Conservation (phyloP, 805 yeast genomes). For the Cyberlindnera mississippiensis region DNA sequence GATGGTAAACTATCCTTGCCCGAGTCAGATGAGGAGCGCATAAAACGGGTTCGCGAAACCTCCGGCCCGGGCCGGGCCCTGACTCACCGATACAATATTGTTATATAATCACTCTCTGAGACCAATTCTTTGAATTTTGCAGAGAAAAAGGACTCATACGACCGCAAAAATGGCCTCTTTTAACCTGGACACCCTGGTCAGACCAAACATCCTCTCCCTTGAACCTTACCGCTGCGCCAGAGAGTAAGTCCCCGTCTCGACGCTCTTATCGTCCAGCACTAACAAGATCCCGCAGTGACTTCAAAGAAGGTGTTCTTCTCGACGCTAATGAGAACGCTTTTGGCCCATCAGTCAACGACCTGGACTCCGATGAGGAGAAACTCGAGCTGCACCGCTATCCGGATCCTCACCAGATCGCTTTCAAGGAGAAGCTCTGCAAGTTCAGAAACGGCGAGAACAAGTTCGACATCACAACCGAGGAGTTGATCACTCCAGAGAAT, state of each 20-base stretch:
- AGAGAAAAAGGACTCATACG: too few species aligned
- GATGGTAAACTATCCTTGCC: too few species aligned
- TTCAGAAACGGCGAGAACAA: slow-evolving; percentile 57
- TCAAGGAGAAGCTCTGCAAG: slow-evolving; percentile 67
- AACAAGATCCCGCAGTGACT: slow-evolving; percentile 44
- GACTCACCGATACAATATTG: slow-evolving; percentile 1
- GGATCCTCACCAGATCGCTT: slow-evolving; percentile 85
- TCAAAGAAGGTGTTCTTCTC: slow-evolving; percentile 77
- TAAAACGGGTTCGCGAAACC: not conserved
- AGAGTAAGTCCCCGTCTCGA: slow-evolving; percentile 49
- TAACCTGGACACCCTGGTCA: slow-evolving; percentile 53
- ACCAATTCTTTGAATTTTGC: too few species aligned
- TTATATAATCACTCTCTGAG: too few species aligned
- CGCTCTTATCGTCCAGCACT: not conserved
- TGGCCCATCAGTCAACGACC: slow-evolving; percentile 67
- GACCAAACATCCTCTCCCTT: slow-evolving; percentile 79
- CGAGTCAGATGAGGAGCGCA: too few species aligned
- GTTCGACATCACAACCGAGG: slow-evolving; percentile 22
- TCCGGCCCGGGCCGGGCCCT: not conserved
- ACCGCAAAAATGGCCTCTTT: slow-evolving; percentile 36
- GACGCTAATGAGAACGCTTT: slow-evolving; percentile 97
- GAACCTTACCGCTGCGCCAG: slow-evolving; percentile 97
- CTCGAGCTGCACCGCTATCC: slow-evolving; percentile 86
- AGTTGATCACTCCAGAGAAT: slow-evolving; percentile 54
- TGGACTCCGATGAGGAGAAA: slow-evolving; percentile 40